A percentile compares a stretch with the other conserved stretches of the same genome.
Evolutionary conservation across 2,329 filamentous ascomycete genomes (phyloP).

Genomic region (Herpotrichia juniperi): DNA sequence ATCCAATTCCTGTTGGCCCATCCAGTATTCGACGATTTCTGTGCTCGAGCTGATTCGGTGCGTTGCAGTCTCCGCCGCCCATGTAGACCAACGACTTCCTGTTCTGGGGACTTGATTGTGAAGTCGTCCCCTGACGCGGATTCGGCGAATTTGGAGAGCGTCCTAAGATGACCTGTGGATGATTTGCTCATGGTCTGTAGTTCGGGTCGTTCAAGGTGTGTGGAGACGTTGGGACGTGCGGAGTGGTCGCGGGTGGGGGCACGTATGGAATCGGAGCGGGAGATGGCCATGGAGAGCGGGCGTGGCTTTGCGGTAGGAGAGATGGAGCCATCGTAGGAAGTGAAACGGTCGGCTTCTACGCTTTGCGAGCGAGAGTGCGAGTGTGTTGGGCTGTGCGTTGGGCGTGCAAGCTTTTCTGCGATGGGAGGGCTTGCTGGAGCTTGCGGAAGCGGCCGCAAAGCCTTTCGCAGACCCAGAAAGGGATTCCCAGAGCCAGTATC

Average conservation of each 20-base stretch:
- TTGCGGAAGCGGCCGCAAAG: constrained; percentile 64
- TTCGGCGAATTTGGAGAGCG: constrained; percentile 82
- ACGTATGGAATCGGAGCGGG: constrained; percentile 45
- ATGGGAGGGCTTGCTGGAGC: constrained; percentile 37
- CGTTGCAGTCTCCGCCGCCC: constrained; percentile 84
- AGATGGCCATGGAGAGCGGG: constrained; percentile 50
- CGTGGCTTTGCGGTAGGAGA: constrained; percentile 50
- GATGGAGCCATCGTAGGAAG: constrained; percentile 56
- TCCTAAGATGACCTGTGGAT: constrained; percentile 86
- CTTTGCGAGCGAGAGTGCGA: constrained; percentile 42
- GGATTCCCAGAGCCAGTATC: constrained; percentile 64
- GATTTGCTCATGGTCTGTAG: constrained; percentile 84
- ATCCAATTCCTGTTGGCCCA: constrained; percentile 95
- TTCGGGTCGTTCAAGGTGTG: constrained; percentile 58
- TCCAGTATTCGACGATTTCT: constrained; percentile 58
- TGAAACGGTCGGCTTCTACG: constrained; percentile 46
- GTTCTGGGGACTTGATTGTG: constrained; percentile 74
- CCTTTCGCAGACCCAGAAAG: constrained; percentile 76
- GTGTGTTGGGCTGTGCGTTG: constrained; percentile 24
- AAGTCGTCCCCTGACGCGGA: constrained; percentile 80
- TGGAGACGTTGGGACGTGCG: constrained; percentile 30
- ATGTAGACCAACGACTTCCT: constrained; percentile 86
- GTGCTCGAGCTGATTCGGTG: constrained; percentile 59
- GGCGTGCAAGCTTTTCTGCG: constrained; percentile 31
- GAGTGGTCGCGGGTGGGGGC: constrained; percentile 43